A percentile compares a stretch with the other conserved stretches of the same genome.
Evolutionary conservation across 148 eudicot species (phyloP).

Genomic region (Vaccinium vitisidaea): DNA sequence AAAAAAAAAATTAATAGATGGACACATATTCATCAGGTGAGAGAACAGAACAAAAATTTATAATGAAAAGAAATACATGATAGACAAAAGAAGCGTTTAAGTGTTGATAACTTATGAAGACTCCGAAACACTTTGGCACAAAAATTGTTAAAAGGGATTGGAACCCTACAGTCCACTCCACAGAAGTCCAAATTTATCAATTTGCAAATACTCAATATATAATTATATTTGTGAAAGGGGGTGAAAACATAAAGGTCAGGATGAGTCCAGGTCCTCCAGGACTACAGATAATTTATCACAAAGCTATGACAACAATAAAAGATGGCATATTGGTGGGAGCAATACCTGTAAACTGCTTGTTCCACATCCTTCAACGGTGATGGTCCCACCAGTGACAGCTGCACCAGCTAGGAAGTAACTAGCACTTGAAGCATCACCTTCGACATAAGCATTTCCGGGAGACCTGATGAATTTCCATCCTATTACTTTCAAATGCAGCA

Average conservation of each 20-base stretch:
- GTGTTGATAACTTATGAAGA: background rate
- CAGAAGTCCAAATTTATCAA: background rate
- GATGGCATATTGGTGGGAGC: background rate
- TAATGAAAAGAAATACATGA: background rate
- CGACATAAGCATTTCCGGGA: constrained; percentile 92
- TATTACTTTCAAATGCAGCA: constrained; percentile 10
- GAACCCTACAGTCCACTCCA: background rate
- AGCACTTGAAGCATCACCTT: constrained; percentile 99
- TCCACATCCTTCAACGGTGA: constrained; percentile 98
- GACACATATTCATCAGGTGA: background rate
- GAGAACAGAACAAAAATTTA: background rate
- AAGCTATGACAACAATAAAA: background rate
- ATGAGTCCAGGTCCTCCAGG: background rate
- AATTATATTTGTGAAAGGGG: background rate
- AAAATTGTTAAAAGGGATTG: background rate
- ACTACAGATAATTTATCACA: background rate
- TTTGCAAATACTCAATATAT: background rate
- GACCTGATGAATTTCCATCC: constrained; percentile 44
- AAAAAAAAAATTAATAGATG: background rate
- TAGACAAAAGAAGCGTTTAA: constrained; percentile 8
- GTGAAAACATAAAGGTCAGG: background rate
- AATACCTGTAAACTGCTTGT: constrained; percentile 90
- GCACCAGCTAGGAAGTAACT: constrained; percentile 98
- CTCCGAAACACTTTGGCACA: background rate
- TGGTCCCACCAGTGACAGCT: constrained; percentile 95